Base-by-base conservation (phyloP, 768 basidiomycete genomes). In the Boletales sp. region DNA sequence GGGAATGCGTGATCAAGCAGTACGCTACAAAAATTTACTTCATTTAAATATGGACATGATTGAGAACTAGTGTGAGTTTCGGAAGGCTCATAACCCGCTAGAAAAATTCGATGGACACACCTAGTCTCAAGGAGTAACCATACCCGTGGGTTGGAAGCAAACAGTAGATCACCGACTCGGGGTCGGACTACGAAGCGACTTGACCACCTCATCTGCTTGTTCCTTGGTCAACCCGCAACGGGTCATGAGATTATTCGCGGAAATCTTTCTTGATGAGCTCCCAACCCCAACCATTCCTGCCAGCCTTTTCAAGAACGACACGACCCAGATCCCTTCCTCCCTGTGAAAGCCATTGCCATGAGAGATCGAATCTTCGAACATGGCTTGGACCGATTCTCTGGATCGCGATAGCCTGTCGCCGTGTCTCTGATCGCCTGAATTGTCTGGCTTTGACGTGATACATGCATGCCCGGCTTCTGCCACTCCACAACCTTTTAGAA, bases 381-480 rank as follows among this genome's bases (percentile, higher is more conserved):
- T 50, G 4, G 43, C 11, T 17, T 50, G 57, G 12, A 63, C 48
- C 12, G 32, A 35, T 31, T 54, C 47, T 36, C 51, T 62, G 18
- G 63, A 63, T 8, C 38, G 19, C 0, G 48, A 39, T 30, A 48
- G 8, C 27, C 57, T 65, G 5, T 47, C 48, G n/a, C 18, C 32
- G 27, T 43, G 32, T 12, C 12, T 42, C 18, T 27, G 38, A 14
- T 53, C 30, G 15, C 41, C 13, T 14, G 43, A 24, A 31, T 55
- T 17, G 5, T 47, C 52, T 10, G 11, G 17, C 8, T 38, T 18
- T 27, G 63, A 58, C 21, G 74, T 75, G 51, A 76, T 62, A 47
- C 76, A 77, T 12, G 72, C 75, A 8, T 72, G 68, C 0, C 68
- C 72, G 18, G 56, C 51, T 15, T 69, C 56, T 21, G 57, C 31